Conservation (phyloP, 805 yeast species). For the Metschnikowia cerradonensis region DNA sequence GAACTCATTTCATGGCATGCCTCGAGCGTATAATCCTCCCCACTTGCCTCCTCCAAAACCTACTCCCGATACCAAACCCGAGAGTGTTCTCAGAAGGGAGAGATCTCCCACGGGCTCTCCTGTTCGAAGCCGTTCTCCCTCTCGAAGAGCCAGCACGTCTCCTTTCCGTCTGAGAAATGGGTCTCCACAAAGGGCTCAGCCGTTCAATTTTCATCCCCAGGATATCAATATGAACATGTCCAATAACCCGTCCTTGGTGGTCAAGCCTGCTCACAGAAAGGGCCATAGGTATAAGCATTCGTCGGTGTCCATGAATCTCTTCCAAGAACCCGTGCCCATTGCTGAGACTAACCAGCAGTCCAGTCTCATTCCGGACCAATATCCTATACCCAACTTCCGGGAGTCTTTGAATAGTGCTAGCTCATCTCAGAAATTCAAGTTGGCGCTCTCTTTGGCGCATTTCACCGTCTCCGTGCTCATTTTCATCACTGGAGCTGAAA, state of each 20-base stretch:
- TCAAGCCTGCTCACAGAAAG: constrained; percentile 69
- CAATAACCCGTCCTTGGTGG: constrained; percentile 15
- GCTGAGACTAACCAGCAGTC: constrained; percentile 49
- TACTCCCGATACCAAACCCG: not conserved
- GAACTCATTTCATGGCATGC: constrained; percentile 19
- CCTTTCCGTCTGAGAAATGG: constrained; percentile 11
- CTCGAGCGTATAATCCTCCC: constrained; percentile 14
- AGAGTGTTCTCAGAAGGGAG: not conserved
- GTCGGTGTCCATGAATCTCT: constrained; percentile 91
- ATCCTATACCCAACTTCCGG: constrained; percentile 65
- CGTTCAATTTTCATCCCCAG: constrained; percentile 65
- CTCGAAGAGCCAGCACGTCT: constrained; percentile 10
- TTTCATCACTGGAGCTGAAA: constrained; percentile 56
- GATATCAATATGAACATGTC: constrained; percentile 26
- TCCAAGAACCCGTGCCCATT: constrained; percentile 78
- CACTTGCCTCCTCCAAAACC: constrained; percentile 22
- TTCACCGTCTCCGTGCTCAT: constrained; percentile 49
- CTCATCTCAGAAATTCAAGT: constrained; percentile 51
- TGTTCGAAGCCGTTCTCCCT: constrained; percentile 30
- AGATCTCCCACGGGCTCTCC: constrained; percentile 28
- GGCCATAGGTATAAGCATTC: constrained; percentile 97
- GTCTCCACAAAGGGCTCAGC: constrained; percentile 29
- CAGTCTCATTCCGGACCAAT: constrained; percentile 53
- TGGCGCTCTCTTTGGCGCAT: constrained; percentile 60
- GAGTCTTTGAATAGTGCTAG: constrained; percentile 65